Conservation (phyloP, 768 basidiomycete genomes). For the Tulasnella sp. region DNA sequence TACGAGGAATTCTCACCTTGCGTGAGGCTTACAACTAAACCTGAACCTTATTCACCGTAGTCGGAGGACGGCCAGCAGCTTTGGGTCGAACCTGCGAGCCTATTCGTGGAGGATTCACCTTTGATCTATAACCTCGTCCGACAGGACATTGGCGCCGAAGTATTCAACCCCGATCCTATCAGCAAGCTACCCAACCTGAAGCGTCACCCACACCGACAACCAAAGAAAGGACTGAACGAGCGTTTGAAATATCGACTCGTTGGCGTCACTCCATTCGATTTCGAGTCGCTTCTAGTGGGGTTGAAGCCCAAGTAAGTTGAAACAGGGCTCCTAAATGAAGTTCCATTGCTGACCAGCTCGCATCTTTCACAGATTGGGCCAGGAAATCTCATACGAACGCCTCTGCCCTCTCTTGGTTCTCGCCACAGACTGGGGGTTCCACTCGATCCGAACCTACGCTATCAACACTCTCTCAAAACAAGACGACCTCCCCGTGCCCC, state of each 20-base stretch:
- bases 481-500: background rate
- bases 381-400: background rate
- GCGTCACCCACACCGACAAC: background rate
- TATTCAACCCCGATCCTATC: background rate
- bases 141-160: background rate
- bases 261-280: background rate
- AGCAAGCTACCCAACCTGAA: background rate
- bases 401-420: background rate
- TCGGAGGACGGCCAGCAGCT: background rate
- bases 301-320: background rate
- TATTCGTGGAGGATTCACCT: background rate
- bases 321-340: background rate
- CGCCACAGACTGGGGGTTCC: conserved; percentile 6
- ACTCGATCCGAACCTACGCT: background rate
- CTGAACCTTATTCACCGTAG: background rate
- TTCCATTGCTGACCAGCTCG: background rate
- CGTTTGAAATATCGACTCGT: background rate
- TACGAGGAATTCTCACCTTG: background rate
- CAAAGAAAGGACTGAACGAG: background rate
- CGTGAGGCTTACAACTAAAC: background rate
- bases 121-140: background rate
- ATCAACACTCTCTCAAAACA: background rate
- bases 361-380: background rate
- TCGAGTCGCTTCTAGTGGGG: background rate
- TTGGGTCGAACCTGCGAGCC: background rate